phyloP scores from a whole-genome alignment of 2,329 filamentous ascomycete species.

The Elsinoe australis region DNA sequence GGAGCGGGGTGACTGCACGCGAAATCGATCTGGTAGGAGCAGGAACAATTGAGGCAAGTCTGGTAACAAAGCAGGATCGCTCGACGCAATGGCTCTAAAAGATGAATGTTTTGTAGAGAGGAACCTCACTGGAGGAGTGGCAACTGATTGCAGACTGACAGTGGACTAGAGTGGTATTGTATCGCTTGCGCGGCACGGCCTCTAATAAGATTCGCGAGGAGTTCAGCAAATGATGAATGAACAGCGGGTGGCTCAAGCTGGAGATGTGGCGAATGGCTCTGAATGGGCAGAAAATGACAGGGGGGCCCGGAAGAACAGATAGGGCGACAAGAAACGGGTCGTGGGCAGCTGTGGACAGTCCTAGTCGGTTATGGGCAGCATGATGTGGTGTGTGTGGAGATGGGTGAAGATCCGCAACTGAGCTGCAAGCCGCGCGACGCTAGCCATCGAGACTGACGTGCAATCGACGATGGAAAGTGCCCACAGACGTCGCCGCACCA shows the following conservation, averaged over 20 bases:
- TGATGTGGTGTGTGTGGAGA: constrained; percentile 4
- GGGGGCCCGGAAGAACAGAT: too few relatives aligned
- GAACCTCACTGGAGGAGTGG: neutral
- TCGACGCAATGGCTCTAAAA: too few relatives aligned
- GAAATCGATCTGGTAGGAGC: neutral
- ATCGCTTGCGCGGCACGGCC: constrained; percentile 4
- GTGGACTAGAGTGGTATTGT: too few relatives aligned
- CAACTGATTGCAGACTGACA: too few relatives aligned
- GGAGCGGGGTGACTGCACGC: constrained; percentile 14
- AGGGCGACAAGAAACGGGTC: constrained; percentile 13
- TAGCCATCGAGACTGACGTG: too few relatives aligned
- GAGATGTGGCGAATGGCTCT: constrained; percentile 15
- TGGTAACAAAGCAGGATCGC: too few relatives aligned
- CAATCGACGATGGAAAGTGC: constrained; percentile 12
- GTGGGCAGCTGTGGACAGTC: too few relatives aligned
- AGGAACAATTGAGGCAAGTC: neutral
- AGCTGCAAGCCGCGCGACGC: constrained; percentile 7
- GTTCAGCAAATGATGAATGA: neutral
- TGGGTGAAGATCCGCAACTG: constrained; percentile 5
- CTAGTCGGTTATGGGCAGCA: too few relatives aligned
- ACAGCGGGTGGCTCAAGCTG: neutral
- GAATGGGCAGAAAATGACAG: too few relatives aligned
- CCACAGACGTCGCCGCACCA: neutral
- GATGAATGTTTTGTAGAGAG: too few relatives aligned
- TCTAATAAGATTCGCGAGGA: constrained; percentile 8